Percentiles rank a stretch among this genome's conserved stretches.
phyloP scores from a whole-genome alignment of 2,329 filamentous ascomycete species.

The Chaetoscypha palmicola region DNA sequence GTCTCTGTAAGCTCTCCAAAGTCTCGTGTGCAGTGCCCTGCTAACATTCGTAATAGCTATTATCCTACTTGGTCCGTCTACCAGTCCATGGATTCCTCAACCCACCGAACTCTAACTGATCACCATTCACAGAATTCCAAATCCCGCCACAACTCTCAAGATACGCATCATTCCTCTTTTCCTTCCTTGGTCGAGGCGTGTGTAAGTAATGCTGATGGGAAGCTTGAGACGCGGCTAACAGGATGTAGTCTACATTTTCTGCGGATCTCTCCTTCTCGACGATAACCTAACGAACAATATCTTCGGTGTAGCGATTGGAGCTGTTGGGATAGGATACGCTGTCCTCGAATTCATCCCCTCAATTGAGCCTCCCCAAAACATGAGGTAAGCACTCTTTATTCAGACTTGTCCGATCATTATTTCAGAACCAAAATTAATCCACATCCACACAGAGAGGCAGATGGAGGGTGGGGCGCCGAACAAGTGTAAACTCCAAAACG shows the following conservation, averaged over 20 bases:
- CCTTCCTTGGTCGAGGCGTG: slow-evolving; percentile 87
- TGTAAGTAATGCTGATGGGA: slow-evolving; percentile 54
- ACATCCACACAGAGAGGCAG: slow-evolving; percentile 14
- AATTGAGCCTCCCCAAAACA: slow-evolving; percentile 58
- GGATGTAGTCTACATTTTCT: slow-evolving; percentile 81
- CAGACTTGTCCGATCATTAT: neutral
- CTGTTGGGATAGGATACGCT: slow-evolving; percentile 72
- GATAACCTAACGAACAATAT: slow-evolving; percentile 60
- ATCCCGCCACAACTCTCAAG: slow-evolving; percentile 87
- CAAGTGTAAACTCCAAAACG: slow-evolving; percentile 16
- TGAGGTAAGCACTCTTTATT: slow-evolving; percentile 32
- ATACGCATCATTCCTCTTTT: slow-evolving; percentile 97
- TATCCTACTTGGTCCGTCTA: slow-evolving; percentile 50
- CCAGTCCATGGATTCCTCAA: neutral
- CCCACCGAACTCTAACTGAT: neutral
- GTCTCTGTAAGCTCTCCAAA: slow-evolving; percentile 56
- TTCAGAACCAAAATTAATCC: neutral
- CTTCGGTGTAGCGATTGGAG: slow-evolving; percentile 68
- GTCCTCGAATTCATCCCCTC: slow-evolving; percentile 70
- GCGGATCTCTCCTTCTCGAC: slow-evolving; percentile 78
- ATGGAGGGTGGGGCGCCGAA: slow-evolving; percentile 23
- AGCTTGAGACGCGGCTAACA: slow-evolving; percentile 16
- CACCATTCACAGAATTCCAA: slow-evolving; percentile 69
- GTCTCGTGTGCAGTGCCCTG: slow-evolving; percentile 4
- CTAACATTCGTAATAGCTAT: slow-evolving; percentile 45